Conservation (phyloP, 192 early-diverging fungal species). For the Pilaira anomala region DNA sequence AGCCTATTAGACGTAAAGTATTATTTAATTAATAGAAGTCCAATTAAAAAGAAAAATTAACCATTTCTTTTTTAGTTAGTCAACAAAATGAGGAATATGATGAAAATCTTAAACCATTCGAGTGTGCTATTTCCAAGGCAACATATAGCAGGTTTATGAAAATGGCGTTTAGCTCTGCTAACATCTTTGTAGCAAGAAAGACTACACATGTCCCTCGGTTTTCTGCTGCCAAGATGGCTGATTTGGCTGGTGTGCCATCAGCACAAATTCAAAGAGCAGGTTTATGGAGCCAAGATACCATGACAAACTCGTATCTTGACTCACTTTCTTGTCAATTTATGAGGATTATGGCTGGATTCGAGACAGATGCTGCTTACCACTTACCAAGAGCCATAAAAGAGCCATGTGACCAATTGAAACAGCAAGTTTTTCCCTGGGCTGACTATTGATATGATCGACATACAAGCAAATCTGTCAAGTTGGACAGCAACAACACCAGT, state of each 20-base stretch:
- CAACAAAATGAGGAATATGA: too few species aligned
- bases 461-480: too few species aligned
- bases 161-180: neutral
- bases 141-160: neutral
- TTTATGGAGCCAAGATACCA: neutral
- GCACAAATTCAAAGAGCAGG: neutral
- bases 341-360: neutral
- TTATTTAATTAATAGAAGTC: too few species aligned
- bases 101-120: too few species aligned
- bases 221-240: neutral
- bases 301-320: neutral
- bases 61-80: too few species aligned
- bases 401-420: too few species aligned
- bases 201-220: neutral
- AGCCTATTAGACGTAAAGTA: too few species aligned
- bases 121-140: neutral
- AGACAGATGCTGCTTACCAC: neutral
- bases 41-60: too few species aligned
- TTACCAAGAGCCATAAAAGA: too few species aligned
- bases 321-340: neutral
- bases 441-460: too few species aligned
- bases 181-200: neutral
- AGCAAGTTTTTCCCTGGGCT: too few species aligned
- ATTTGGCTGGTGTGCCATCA: neutral
- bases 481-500: too few species aligned